Base-by-base conservation (phyloP, 768 basidiomycete genomes). In the Kwoniella pini region DNA sequence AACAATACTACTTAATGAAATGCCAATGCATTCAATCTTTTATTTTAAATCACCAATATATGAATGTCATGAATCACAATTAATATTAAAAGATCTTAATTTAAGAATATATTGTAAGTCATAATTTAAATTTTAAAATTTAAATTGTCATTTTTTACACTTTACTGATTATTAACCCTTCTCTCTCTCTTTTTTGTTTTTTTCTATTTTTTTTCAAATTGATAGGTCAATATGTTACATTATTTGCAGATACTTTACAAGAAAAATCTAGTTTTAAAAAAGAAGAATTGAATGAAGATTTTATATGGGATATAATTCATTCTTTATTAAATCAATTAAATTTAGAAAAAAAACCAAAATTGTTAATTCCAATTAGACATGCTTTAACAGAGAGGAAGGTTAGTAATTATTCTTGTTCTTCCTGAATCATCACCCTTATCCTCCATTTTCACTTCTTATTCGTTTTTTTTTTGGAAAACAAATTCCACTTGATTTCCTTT, bases 351-450 rank as follows among this genome's bases (percentile, higher is more conserved):
- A 69, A 69, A 43, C 87, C 84, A 52, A 66, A 80, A 21, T 85
- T 90, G 66, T 87, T 93, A 86, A 87, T 83, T 1, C 83, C 85
- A 0, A 77, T 95, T 51, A 80, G 94, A 53, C 85, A 89, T 71
- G 88, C 88, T 2, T 74, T 96, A 66, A 92, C 88, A 0, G 93
- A 87, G 1, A 84, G 86, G 80, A 91, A 89, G 85, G 93, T 88
- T 57, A n/a, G 82, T 70, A 15, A 49, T 4, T 19, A 12, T 13
- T 42, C 40, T 7, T 42, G 9, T 17, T 42, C 7, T 36, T 36
- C 33, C 33, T 15, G 33, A 7, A 36, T 19, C 40, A 17, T 12
- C n/a, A 10, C 19, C 7, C 40, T 17, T 42, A n/a, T 42, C 40
- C 7, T 12, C n/a, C n/a, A 6, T 11, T 19, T 19, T 19, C 19